Evolutionary conservation across 371 early-diverging fungal species (phyloP).

Genomic region (Blakeslea trispora): DNA sequence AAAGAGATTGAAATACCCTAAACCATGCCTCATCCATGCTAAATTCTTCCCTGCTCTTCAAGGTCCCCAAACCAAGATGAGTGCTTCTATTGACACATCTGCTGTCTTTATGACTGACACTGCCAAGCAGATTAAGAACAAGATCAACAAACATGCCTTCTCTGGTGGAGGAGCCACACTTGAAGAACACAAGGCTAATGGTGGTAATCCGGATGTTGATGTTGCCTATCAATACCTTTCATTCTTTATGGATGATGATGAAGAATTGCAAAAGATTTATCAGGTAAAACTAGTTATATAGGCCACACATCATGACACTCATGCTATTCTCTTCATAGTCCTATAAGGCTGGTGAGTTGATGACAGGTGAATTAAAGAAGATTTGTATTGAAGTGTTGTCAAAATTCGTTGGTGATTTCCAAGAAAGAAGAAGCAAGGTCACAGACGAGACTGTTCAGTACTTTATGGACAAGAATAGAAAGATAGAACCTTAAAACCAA

Average conservation of each 20-base stretch:
- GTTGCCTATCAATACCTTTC: constrained; percentile 96
- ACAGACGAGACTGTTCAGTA: constrained; percentile 67
- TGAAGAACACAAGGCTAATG: constrained; percentile 88
- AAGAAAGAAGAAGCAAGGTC: constrained; percentile 69
- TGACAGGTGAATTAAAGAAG: constrained; percentile 94
- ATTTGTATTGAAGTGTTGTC: constrained; percentile 90
- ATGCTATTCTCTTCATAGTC: constrained; percentile 25
- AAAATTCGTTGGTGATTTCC: constrained; percentile 86
- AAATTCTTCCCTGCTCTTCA: constrained; percentile 98
- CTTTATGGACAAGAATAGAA: constrained; percentile 63
- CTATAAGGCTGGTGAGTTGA: constrained; percentile 90
- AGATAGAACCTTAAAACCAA: constrained; percentile 42
- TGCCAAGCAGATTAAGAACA: constrained; percentile 95
- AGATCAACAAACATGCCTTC: constrained; percentile 95
- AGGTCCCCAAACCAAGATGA: constrained; percentile 99
- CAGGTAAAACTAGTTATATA: too few species aligned
- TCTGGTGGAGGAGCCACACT: constrained; percentile 95
- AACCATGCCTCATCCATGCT: constrained; percentile 95
- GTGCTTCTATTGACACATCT: constrained; percentile 88
- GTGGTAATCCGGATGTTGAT: constrained; percentile 98
- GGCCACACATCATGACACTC: too few species aligned
- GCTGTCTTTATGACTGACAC: constrained; percentile 98
- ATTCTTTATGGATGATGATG: constrained; percentile 98
- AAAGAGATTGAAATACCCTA: constrained; percentile 91
- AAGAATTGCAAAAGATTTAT: constrained; percentile 77